Evolutionary conservation across 768 basidiomycete species (phyloP), one percentile per base, ranked within the genome.

Genomic region (Auricularia heimuer): DNA sequence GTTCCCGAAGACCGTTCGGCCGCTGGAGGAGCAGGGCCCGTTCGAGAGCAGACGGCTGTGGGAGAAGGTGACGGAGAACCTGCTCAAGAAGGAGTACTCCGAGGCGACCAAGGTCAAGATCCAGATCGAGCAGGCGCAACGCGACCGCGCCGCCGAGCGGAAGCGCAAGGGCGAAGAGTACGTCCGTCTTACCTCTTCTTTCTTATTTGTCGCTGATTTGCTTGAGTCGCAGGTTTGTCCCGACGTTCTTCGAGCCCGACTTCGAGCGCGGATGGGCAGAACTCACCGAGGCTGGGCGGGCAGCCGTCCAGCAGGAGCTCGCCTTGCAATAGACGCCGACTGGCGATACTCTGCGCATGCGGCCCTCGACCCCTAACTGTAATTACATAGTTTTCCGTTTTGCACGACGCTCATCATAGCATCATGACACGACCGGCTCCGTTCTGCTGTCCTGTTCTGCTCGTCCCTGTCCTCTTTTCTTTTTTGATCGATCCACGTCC

Each of bases 61-160:
- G 97, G 86, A 89, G 65, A 82, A 73, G 63, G 91, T 98, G 24
- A 96, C 95, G 62, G 80, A 77, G 56, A 79, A 82, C 65, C 75
- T 98, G 65, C 61, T 90, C 54, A 82, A 77, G 72, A 98, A 97
- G 82, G 90, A 95, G 72, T 99, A 83, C 76, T 81, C 83, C 29
- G 92, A 95, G 51, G 97, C 97, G 63, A 98, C 93, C 65, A 90
- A 82, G 79, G 84, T 89, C 78, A 99, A 99, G 81, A 83, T 94
- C 63, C 75, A 75, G 3, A 96, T 99, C 64, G 97, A 99, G 77
- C 96, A 98, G 82, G 83, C 74, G 72, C 97, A 98, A 80, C 79
- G 97, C 62, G 94, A 98, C 66, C 83, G 86, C 37, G 91, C 94
- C 4, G 89, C 88, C 11, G 91, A 93, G 74, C 81, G 93, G 76